These are phyloP conservation scores for Populus trichocarpa DNA, from an alignment of 441 rosid genomes.

Conservation along the genomic window DNA sequence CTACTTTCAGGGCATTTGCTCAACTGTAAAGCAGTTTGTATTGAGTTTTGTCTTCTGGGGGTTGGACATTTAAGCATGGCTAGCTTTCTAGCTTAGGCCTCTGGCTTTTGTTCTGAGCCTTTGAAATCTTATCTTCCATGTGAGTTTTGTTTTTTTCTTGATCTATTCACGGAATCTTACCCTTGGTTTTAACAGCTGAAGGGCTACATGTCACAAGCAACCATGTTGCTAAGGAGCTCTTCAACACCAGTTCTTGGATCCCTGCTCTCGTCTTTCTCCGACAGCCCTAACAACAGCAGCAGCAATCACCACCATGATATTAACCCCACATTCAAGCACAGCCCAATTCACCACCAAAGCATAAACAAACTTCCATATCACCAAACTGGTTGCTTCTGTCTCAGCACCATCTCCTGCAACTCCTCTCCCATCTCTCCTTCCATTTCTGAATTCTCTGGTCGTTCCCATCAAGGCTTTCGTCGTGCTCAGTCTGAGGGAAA, in stretches of 20 bases:
- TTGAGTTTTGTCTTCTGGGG: neutral
- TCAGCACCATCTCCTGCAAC: slow-evolving; percentile 27
- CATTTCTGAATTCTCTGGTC: slow-evolving; percentile 6
- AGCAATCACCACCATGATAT: slow-evolving; percentile 21
- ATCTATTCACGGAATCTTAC: neutral
- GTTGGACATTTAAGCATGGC: neutral
- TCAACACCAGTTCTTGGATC: slow-evolving; percentile 69
- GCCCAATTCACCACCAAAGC: slow-evolving; percentile 6
- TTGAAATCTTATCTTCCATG: neutral
- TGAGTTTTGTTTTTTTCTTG: neutral
- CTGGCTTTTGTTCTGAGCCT: neutral
- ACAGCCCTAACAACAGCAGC: slow-evolving; percentile 31
- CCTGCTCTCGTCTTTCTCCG: slow-evolving; percentile 37
- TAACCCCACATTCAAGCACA: slow-evolving; percentile 12
- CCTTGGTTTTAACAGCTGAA: neutral
- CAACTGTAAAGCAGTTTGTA: neutral
- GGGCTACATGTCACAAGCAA: neutral
- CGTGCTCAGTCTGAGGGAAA: slow-evolving; percentile 56
- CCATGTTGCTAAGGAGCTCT: slow-evolving; percentile 56
- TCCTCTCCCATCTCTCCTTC: slow-evolving; percentile 49
- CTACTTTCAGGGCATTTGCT: too few species aligned
- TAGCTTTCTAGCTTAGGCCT: neutral
- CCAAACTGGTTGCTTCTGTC: slow-evolving; percentile 20
- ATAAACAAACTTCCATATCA: slow-evolving; percentile 25
- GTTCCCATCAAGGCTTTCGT: slow-evolving; percentile 30